These are phyloP conservation scores for Cladophialophora psammophila DNA, from an alignment of 2,329 filamentous ascomycete species.

Conservation along the genomic window DNA sequence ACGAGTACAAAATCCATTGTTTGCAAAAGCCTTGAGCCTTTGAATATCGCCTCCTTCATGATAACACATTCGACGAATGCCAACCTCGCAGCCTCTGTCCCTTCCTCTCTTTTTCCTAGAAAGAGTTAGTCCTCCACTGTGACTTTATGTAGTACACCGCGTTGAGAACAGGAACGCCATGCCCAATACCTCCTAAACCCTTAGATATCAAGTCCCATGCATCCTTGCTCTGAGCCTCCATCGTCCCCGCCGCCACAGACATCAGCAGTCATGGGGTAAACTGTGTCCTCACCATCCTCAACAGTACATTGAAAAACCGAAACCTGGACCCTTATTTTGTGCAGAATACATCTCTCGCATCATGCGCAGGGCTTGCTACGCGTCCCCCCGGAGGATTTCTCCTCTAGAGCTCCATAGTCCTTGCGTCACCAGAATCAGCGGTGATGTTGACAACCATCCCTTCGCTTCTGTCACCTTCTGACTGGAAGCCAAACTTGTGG, in stretches of 20 bases:
- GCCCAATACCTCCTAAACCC: background rate
- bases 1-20: background rate
- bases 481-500: constrained; percentile 32
- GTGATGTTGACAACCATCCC: background rate
- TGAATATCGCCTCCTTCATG: background rate
- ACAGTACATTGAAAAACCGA: constrained; percentile 25
- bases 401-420: constrained; percentile 10
- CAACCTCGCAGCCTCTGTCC: background rate
- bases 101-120: background rate
- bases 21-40: background rate
- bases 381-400: background rate
- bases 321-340: background rate
- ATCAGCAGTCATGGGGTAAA: background rate
- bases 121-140: background rate
- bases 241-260: background rate
- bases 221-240: constrained; percentile 1
- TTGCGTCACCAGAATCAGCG: background rate
- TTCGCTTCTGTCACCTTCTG: constrained; percentile 13
- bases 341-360: background rate
- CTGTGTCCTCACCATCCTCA: background rate
- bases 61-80: constrained; percentile 6
- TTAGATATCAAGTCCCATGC: background rate
- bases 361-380: background rate
- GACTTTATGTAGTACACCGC: constrained; percentile 5
- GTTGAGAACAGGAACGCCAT: background rate